Base-by-base conservation (phyloP, 225 moss, liverwort and hornwort genomes). In the Bryum argenteum region DNA sequence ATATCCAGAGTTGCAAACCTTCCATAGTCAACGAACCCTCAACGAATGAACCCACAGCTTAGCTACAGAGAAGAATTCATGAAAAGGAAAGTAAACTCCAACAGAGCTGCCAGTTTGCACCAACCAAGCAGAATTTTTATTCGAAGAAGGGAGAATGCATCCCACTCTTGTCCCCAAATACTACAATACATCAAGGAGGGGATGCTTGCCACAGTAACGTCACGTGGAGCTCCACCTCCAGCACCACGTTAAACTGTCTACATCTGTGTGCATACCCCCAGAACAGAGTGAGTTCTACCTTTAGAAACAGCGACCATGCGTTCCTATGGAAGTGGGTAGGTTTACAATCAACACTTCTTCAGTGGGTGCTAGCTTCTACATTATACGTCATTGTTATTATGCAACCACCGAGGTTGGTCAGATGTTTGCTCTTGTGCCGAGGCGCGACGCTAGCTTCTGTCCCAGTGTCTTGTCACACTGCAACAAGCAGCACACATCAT, bases 401-500 rank as follows among this genome's bases (percentile, higher is more conserved):
- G 15, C 6, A 48, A 15, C 48, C 16, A 8, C 10, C 38, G 37
- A 51, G 22, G 12, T 11, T 39, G 23, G 28, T 67, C 69, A 86
- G 39, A 87, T 83, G 65, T 72, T 74, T 3, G 86, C 83, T 75
- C 80, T 78, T 22, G 83, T 63, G 73, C 50, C 78, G 52, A 87
- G 75, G 58, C 86, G 86, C 10, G 69, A 52, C 26, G 80, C 71
- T 42, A 86, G 58, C 58, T 86, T 86, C 72, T 83, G 83, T 11
- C 86, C 86, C 51, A 86, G 69, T 2, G 78, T 17, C 80, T 86
- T 86, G 80, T 86, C 86, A 70, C 86, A 80, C 86, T 86, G 69
- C 66, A 75, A 28, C 10, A 13, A 2, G 33, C 14, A 59, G 17
- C 69, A 71, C 8, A 17, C 22, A 39, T 33, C 33, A 33, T 55